Conservation (phyloP, 352 stramenopile species). For the Blastocystis sp. region DNA sequence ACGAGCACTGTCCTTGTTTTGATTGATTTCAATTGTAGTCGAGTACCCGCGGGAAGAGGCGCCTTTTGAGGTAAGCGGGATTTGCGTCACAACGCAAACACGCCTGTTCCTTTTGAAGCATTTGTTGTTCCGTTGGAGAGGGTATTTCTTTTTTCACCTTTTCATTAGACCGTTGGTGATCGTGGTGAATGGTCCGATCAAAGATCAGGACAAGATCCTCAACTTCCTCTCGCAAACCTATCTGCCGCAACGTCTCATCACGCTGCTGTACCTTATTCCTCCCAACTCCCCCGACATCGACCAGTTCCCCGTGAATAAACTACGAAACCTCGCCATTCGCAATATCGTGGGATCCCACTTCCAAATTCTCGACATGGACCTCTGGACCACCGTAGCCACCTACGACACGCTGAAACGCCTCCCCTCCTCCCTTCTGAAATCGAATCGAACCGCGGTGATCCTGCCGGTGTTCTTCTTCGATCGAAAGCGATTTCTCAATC, state of each 20-base stretch:
- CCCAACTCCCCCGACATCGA: neutral
- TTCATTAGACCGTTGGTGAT: conserved; percentile 14
- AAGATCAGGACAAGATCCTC: neutral
- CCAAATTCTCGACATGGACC: conserved; percentile 49
- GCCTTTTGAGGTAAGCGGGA: neutral
- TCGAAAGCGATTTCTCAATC: neutral
- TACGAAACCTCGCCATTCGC: conserved; percentile 36
- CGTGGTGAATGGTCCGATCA: neutral
- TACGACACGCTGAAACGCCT: conserved; percentile 3
- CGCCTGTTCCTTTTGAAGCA: conserved; percentile 3
- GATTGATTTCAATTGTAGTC: neutral
- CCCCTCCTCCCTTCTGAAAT: neutral
- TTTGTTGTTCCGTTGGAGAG: conserved; percentile 11
- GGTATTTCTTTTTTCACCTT: neutral
- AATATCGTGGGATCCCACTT: conserved; percentile 43
- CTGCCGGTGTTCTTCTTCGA: conserved; percentile 52
- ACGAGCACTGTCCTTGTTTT: neutral
- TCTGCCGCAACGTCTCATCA: neutral
- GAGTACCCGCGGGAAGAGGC: neutral
- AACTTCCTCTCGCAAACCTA: neutral
- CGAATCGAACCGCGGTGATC: neutral
- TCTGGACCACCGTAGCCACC: conserved; percentile 5
- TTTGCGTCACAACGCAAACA: conserved; percentile 33
- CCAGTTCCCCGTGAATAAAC: conserved; percentile 43
- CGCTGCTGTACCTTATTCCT: conserved; percentile 25